Conservation (phyloP, 139 green algal genomes). For the Eudorina sp. region DNA sequence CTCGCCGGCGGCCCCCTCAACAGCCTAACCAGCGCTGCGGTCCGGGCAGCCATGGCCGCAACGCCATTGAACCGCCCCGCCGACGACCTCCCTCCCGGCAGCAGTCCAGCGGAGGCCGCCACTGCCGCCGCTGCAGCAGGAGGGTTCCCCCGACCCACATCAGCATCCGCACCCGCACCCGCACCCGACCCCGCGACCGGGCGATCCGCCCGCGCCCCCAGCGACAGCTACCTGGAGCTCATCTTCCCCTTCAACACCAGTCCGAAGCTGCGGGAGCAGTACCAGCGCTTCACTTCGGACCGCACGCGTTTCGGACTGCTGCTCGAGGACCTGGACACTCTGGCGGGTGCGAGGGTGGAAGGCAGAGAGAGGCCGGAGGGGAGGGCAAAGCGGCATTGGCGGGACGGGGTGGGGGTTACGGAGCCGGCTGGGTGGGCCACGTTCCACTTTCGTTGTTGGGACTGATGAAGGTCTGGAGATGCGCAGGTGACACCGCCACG, state of each 20-base stretch:
- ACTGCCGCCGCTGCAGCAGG: not conserved
- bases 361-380: no score
- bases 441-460: no score
- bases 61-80: not conserved
- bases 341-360: conserved; percentile 56
- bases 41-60: not conserved
- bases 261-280: conserved; percentile 46
- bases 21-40: no score
- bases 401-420: no score
- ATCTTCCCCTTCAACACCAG: conserved; percentile 53
- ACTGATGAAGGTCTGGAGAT: no score
- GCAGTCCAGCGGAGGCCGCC: not conserved
- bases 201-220: not conserved
- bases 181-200: no score
- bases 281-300: conserved; percentile 50
- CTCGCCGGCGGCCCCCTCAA: not conserved
- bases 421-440: no score
- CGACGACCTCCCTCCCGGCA: not conserved
- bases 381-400: no score
- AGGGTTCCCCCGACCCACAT: not conserved
- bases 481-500: no score
- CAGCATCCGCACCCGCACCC: not conserved
- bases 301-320: conserved; percentile 53
- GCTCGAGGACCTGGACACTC: conserved; percentile 60
- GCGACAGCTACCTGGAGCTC: conserved; percentile 55